Evolutionary conservation across 305 asterid genomes (phyloP).

Genomic region (Caryopteris hybrid): DNA sequence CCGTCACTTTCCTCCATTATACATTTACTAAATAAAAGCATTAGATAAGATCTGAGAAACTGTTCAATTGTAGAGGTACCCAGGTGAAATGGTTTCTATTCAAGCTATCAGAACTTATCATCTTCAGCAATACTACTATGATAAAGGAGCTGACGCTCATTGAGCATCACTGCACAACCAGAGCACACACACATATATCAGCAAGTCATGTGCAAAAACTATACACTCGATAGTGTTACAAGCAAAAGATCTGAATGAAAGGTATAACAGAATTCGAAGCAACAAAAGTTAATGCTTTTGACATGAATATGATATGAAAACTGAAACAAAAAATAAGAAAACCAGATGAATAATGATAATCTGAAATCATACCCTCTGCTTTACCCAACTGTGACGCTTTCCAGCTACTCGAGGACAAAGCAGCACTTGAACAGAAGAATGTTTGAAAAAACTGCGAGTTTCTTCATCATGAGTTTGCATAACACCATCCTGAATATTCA

Average conservation of each 20-base stretch:
- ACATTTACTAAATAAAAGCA: too few relatives aligned
- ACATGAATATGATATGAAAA: slow-evolving; percentile 1
- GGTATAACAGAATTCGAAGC: neutral
- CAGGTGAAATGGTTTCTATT: too few relatives aligned
- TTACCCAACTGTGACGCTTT: slow-evolving; percentile 94
- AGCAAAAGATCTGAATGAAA: neutral
- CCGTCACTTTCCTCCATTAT: too few relatives aligned
- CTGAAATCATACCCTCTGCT: slow-evolving; percentile 69
- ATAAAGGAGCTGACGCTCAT: neutral
- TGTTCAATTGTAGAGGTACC: too few relatives aligned
- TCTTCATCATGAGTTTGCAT: slow-evolving; percentile 99
- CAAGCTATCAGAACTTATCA: neutral
- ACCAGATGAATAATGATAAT: slow-evolving; percentile 3
- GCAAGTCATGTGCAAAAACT: too few relatives aligned
- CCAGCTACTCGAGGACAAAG: slow-evolving; percentile 98
- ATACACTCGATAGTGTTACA: too few relatives aligned
- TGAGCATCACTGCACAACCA: neutral
- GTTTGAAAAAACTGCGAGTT: slow-evolving; percentile 87
- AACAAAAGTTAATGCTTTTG: neutral
- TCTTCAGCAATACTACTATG: neutral
- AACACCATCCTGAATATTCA: slow-evolving; percentile 74
- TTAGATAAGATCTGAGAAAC: too few relatives aligned
- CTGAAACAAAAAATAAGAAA: neutral
- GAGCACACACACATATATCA: neutral
- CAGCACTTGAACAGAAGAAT: slow-evolving; percentile 94